These are phyloP conservation scores for Saksenaea oblongispora DNA, from an alignment of 371 early-diverging fungal genomes.

Conservation along the genomic window DNA sequence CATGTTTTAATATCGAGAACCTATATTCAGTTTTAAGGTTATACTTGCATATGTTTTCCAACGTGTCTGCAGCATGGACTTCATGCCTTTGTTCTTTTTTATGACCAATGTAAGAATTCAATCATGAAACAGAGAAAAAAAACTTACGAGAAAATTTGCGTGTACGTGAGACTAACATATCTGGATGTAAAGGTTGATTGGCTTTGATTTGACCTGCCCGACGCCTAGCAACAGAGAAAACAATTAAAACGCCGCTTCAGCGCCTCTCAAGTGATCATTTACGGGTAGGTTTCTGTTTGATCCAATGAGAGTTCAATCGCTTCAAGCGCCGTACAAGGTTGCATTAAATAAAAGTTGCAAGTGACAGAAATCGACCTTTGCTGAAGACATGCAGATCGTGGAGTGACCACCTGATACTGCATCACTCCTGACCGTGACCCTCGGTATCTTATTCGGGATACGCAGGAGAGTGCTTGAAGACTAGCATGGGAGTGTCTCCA, in stretches of 20 bases:
- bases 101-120: neutral
- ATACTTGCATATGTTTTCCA: neutral
- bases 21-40: neutral
- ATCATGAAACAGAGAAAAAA: neutral
- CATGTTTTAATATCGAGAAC: neutral
- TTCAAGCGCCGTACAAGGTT: conserved; percentile 14
- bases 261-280: conserved; percentile 5
- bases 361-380: conserved; percentile 8
- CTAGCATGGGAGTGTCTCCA: conserved; percentile 28
- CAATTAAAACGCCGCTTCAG: neutral
- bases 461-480: conserved; percentile 13
- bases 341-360: conserved; percentile 23
- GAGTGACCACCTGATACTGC: conserved; percentile 27
- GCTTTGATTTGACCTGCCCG: conserved; percentile 11
- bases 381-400: conserved; percentile 30
- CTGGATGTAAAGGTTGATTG: neutral
- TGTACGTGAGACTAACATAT: conserved; percentile 5
- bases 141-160: conserved; percentile 4
- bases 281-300: conserved; percentile 36
- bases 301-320: conserved; percentile 22
- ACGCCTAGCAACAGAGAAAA: neutral
- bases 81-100: conserved; percentile 1
- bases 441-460: conserved; percentile 29
- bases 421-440: conserved; percentile 21
- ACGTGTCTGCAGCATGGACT: neutral